Evolutionary conservation across 371 early-diverging fungal genomes (phyloP), one percentile per base, ranked within the genome.

Genomic region (Mortierella sp.): DNA sequence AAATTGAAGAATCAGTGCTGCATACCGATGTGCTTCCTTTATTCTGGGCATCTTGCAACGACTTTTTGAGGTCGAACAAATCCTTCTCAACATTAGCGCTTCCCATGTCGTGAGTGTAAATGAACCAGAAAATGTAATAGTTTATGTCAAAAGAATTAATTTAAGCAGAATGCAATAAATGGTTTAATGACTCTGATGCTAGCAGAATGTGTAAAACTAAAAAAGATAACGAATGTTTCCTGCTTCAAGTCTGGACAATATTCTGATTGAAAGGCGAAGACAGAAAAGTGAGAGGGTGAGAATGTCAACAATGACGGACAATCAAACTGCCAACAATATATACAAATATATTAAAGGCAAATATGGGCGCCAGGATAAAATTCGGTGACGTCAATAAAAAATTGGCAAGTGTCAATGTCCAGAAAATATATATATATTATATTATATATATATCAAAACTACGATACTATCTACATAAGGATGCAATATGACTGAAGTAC

Each of bases 1-100:
- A 19, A 28, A 11, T 6, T 0, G 33, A 3, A 47, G 33, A 3
- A 47, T 15, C n/a, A 21, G 24, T 41, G 45, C 43, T 24, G 15
- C 65, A 60, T 77, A 77, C 77, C 64, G 69, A 40, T 38, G 69
- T 66, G 60, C 22, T 72, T 58, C 82, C 82, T 67, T 81, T 75
- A 21, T 45, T 66, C 38, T 76, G 68, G 1, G 76, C 82, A 76
- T 81, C 73, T 61, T 76, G 76, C 50, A 81, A 43, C 24, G 76
- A 55, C 82, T 81, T 81, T 60, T 81, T 81, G 57, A 81, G 62
- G 69, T 81, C 82, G 63, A 76, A 72, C 59, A 81, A 58, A 65
- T 81, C 82, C 63, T 67, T 68, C 58, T 81, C 82, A 38, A 72
- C 53, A 38, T 70, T 81, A 24, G 74, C 19, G 28, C 70, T 47